These are phyloP conservation scores for Didymella exigua DNA, from an alignment of 2,329 filamentous ascomycete species.

Conservation along the genomic window DNA sequence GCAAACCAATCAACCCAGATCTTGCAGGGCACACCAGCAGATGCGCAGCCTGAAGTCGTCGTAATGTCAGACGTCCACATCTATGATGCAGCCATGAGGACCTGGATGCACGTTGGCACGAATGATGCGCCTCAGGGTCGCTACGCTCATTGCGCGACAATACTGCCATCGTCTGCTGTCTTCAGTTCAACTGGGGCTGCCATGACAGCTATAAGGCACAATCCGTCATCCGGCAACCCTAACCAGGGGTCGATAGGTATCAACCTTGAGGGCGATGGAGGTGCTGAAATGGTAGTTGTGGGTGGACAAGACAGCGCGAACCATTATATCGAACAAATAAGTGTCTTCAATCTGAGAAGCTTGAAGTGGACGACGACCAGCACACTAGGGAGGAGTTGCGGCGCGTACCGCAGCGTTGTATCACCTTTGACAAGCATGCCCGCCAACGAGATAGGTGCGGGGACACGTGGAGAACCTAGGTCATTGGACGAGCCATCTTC, in stretches of 20 bases:
- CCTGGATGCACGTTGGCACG: slow-evolving; percentile 83
- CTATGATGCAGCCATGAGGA: slow-evolving; percentile 81
- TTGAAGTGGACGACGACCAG: slow-evolving; percentile 95
- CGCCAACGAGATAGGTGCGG: slow-evolving; percentile 69
- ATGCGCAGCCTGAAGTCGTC: slow-evolving; percentile 81
- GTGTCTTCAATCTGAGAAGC: slow-evolving; percentile 94
- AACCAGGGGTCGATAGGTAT: slow-evolving; percentile 89
- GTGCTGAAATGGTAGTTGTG: slow-evolving; percentile 96
- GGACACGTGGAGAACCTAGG: slow-evolving; percentile 52
- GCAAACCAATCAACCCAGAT: slow-evolving; percentile 44
- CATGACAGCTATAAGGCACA: slow-evolving; percentile 85
- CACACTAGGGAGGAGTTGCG: slow-evolving; percentile 86
- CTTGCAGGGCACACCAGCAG: slow-evolving; percentile 51
- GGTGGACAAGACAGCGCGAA: slow-evolving; percentile 97
- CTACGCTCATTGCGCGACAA: slow-evolving; percentile 94
- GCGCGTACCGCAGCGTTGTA: slow-evolving; percentile 94
- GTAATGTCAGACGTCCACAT: slow-evolving; percentile 99
- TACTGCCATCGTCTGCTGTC: slow-evolving; percentile 83
- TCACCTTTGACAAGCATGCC: slow-evolving; percentile 75
- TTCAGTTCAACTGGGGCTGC: slow-evolving; percentile 87
- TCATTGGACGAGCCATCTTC: slow-evolving; percentile 37
- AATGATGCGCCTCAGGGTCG: slow-evolving; percentile 86
- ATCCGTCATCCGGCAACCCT: slow-evolving; percentile 78
- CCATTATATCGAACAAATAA: slow-evolving; percentile 98
- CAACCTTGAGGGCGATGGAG: slow-evolving; percentile 85